Base-by-base conservation (phyloP, 805 yeast species). In the Hanseniaspora valbyensis region DNA sequence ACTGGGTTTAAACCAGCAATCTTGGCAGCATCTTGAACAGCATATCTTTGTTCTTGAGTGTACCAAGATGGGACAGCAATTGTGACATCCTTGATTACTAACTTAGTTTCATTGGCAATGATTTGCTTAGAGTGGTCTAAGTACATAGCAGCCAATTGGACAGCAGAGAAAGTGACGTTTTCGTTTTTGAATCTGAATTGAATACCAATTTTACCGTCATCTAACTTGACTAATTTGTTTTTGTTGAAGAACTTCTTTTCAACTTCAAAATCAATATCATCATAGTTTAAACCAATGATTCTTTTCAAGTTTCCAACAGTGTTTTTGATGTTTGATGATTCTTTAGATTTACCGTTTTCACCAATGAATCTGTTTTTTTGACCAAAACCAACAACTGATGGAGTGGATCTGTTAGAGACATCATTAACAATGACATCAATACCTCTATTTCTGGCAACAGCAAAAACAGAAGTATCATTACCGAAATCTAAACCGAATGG, bases 401-500 rank as follows among this genome's bases (percentile, higher is more conserved):
- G 98, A 30, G 99, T 92, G 58, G 94, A 69, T 71, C 99, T 83
- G 82, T 92, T 92, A 52, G 97, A 89, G 44, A 92, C 97, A 72
- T 92, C 99, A 68, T 92, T 92, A 72, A 92, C 97, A 62, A 92
- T 86, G 62, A 92, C 82, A 69, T 92, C 99, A 66, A 92, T 92
- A 66, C 97, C 97, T 75, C 97, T 82, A 80, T 90, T 92, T 69
- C 90, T 83, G 56, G 98, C 98, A 66, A 95, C 83, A 39, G 95
- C 97, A 66, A 90, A 77, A 59, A 90, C 96, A 57, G 95, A 80
- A 76, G 78, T 84, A 75, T 78, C 76, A 74, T 88, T 88, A 73
- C 98, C 98, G 67, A 92, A 83, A 79, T 92, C 98, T 70, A 92
- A 81, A 75, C 98, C 98, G 65, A 89, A 84, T 71, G 95, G 95